These are phyloP conservation scores for Vitellaria paradoxa DNA, from an alignment of 179 eudicot species.

Conservation along the genomic window DNA sequence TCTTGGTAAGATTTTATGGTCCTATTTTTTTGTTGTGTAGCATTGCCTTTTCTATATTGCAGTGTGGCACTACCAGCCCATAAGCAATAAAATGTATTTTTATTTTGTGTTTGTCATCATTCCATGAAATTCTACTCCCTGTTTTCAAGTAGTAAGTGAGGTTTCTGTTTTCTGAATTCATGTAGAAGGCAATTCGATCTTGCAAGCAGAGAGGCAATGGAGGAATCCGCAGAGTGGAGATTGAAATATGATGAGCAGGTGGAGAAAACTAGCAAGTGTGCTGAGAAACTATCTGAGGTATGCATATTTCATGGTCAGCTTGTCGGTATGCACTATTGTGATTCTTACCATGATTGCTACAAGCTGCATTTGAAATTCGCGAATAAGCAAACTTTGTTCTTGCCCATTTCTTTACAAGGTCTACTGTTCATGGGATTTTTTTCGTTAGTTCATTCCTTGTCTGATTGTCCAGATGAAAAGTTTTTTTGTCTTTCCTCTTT, in stretches of 20 bases:
- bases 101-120: background rate
- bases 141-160: background rate
- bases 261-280: conserved; percentile 46
- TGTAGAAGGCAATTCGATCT: conserved; percentile 85
- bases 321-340: background rate
- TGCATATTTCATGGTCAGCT: background rate
- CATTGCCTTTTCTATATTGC: background rate
- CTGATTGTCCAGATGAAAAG: background rate
- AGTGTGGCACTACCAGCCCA: no score
- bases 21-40: background rate
- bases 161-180: conserved; percentile 8
- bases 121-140: background rate
- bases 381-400: background rate
- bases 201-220: conserved; percentile 90
- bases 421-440: background rate
- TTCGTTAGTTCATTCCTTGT: background rate
- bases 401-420: background rate
- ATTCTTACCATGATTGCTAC: background rate
- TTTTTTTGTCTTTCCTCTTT: background rate
- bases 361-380: background rate
- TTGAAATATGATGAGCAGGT: conserved; percentile 70
- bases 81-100: background rate
- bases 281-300: conserved; percentile 54
- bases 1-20: background rate
- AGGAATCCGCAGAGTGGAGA: conserved; percentile 98